A percentile compares a stretch with the other conserved stretches of the same genome.
Evolutionary conservation across 768 basidiomycete genomes (phyloP).

Genomic region (Tulasnella sp.): DNA sequence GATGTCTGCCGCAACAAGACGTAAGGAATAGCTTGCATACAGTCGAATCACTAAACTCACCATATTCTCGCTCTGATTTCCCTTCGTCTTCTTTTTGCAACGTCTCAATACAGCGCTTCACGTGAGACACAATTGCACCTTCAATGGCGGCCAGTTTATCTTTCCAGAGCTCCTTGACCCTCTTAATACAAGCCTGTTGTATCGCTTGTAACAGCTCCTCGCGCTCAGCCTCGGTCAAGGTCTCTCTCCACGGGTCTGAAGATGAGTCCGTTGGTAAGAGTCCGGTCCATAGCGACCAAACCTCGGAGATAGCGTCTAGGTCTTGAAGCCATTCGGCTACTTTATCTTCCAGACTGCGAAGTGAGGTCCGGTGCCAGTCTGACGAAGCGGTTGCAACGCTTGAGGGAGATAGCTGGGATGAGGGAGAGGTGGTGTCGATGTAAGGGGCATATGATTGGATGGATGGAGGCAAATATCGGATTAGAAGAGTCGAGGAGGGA

Average conservation of each 20-base stretch:
- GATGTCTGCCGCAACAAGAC: conserved; percentile 36
- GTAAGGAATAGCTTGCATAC: not conserved
- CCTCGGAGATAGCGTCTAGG: conserved; percentile 52
- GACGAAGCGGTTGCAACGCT: conserved; percentile 43
- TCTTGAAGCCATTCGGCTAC: conserved; percentile 51
- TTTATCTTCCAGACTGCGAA: conserved; percentile 39
- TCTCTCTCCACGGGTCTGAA: conserved; percentile 33
- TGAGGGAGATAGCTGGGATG: conserved; percentile 42
- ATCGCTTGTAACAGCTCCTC: conserved; percentile 38
- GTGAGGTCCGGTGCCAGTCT: conserved; percentile 57
- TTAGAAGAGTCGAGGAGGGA: conserved; percentile 74
- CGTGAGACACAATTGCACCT: conserved; percentile 8
- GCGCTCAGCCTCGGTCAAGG: conserved; percentile 40
- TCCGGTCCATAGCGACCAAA: conserved; percentile 54
- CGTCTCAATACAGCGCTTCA: conserved; percentile 31
- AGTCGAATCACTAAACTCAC: conserved; percentile 23
- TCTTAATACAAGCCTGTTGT: conserved; percentile 47
- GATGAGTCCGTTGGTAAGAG: conserved; percentile 31
- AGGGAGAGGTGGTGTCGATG: conserved; percentile 58
- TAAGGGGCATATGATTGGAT: conserved; percentile 80
- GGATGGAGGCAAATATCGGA: conserved; percentile 57
- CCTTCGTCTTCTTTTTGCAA: conserved; percentile 28
- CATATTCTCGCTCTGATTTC: conserved; percentile 29
- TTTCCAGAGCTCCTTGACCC: conserved; percentile 56
- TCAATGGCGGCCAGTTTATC: conserved; percentile 39